Conservation (phyloP, 2,329 filamentous ascomycete genomes). For the Aureobasidium uvarum region DNA sequence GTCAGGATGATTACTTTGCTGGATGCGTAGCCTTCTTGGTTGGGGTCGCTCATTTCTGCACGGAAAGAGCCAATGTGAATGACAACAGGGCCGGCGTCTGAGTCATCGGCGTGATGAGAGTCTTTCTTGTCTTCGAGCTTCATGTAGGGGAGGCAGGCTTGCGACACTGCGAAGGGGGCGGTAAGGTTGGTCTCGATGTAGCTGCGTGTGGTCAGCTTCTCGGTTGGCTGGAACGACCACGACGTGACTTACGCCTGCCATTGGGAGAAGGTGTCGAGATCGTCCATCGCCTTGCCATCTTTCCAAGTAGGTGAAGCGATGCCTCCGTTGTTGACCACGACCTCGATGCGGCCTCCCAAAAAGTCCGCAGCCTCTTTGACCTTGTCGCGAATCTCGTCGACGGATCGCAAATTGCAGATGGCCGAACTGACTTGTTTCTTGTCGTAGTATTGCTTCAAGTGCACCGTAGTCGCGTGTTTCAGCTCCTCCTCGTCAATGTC, state of each 20-base stretch:
- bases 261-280: conserved; percentile 38
- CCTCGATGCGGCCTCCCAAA: conserved; percentile 39
- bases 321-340: conserved; percentile 45
- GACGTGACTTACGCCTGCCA: conserved; percentile 36
- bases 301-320: conserved; percentile 39
- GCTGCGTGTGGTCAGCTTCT: conserved; percentile 29
- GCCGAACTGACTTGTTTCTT: conserved; percentile 29
- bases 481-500: conserved; percentile 43
- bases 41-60: conserved; percentile 48
- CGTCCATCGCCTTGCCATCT: conserved; percentile 37
- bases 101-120: conserved; percentile 29
- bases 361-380: conserved; percentile 38
- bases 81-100: conserved; percentile 36
- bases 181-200: conserved; percentile 44
- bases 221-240: background rate
- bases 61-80: conserved; percentile 53
- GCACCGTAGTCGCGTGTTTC: conserved; percentile 36
- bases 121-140: conserved; percentile 28
- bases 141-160: conserved; percentile 37
- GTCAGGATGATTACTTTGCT: conserved; percentile 38
- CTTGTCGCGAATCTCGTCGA: conserved; percentile 37
- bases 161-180: conserved; percentile 36
- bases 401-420: conserved; percentile 38
- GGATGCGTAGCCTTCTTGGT: conserved; percentile 51
- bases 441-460: conserved; percentile 34